Percentiles rank a stretch among this genome's conserved stretches.
These are phyloP conservation scores for Aureobasidium lini DNA, from an alignment of 2,329 filamentous ascomycete species.

Conservation along the genomic window DNA sequence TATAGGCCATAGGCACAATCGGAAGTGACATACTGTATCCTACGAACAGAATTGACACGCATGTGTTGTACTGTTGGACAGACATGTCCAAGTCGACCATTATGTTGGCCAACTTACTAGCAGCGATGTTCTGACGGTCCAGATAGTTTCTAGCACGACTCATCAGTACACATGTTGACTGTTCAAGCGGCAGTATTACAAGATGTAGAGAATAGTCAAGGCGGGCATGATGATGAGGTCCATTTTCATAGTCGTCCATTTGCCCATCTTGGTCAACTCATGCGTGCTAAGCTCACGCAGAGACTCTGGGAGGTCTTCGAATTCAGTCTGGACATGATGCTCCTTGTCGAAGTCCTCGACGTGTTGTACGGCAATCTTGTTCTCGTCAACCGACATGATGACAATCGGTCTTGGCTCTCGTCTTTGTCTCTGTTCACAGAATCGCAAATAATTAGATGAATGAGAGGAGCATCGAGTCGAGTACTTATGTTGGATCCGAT, in stretches of 20 bases:
- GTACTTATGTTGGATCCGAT: slow-evolving; percentile 1
- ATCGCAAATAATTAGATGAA: background rate
- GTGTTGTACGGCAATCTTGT: slow-evolving; percentile 2
- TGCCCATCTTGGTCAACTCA: background rate
- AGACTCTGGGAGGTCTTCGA: slow-evolving; percentile 3
- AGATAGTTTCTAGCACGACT: slow-evolving; percentile 49
- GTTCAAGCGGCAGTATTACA: background rate
- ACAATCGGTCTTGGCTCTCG: no score
- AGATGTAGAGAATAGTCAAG: slow-evolving; percentile 1
- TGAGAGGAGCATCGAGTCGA: background rate
- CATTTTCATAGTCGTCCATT: slow-evolving; percentile 3
- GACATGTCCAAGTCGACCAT: slow-evolving; percentile 39
- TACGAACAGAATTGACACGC: slow-evolving; percentile 37
- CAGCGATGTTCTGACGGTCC: slow-evolving; percentile 51
- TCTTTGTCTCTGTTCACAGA: background rate
- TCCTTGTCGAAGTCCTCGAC: slow-evolving; percentile 1
- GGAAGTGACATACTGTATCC: slow-evolving; percentile 27
- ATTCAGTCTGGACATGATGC: background rate
- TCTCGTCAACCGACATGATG: background rate
- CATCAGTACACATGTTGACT: background rate
- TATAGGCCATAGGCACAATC: slow-evolving; percentile 24
- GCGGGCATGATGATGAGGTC: slow-evolving; percentile 6
- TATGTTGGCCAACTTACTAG: slow-evolving; percentile 52
- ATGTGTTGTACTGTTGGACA: slow-evolving; percentile 36
- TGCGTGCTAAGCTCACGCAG: background rate